Conservation (phyloP, 805 yeast genomes). For the Ogataea dorogensis region DNA sequence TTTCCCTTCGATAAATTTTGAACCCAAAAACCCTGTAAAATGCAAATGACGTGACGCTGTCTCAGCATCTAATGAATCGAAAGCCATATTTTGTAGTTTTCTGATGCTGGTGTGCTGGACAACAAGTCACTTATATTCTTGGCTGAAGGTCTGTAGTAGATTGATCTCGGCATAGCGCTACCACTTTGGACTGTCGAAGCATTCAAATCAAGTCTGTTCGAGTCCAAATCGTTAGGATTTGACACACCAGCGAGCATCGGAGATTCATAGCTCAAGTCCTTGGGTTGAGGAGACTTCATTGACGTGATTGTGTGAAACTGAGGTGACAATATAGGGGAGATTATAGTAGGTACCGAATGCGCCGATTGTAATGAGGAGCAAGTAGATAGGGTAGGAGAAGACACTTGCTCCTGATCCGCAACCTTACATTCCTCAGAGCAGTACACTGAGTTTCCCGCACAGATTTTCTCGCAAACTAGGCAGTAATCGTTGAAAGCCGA, state of each 20-base stretch:
- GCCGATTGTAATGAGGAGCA: conserved; percentile 22
- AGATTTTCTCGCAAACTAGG: conserved; percentile 36
- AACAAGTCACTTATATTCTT: conserved; percentile 31
- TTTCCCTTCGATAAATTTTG: conserved; percentile 1
- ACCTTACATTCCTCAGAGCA: conserved; percentile 33
- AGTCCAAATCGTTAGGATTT: conserved; percentile 28
- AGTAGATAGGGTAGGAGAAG: conserved; percentile 26
- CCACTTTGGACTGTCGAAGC: conserved; percentile 5
- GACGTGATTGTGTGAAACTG: conserved; percentile 16
- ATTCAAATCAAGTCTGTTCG: conserved; percentile 33
- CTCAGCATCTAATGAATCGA: conserved; percentile 24
- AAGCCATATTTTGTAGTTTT: conserved; percentile 34
- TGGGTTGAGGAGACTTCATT: conserved; percentile 25
- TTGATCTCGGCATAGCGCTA: conserved; percentile 8
- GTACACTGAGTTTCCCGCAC: conserved; percentile 32
- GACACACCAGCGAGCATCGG: conserved; percentile 28
- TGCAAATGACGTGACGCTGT: conserved; percentile 9
- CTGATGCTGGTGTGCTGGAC: conserved; percentile 29
- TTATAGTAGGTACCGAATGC: conserved; percentile 17
- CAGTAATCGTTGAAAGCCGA: conserved; percentile 41
- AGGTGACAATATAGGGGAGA: conserved; percentile 34
- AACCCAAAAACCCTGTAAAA: conserved; percentile 1
- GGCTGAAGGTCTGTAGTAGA: conserved; percentile 13
- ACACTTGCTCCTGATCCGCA: conserved; percentile 25
- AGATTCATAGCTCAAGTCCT: conserved; percentile 32